phyloP scores from a whole-genome alignment of 805 yeast species.

The Starmerella stigmatis region DNA sequence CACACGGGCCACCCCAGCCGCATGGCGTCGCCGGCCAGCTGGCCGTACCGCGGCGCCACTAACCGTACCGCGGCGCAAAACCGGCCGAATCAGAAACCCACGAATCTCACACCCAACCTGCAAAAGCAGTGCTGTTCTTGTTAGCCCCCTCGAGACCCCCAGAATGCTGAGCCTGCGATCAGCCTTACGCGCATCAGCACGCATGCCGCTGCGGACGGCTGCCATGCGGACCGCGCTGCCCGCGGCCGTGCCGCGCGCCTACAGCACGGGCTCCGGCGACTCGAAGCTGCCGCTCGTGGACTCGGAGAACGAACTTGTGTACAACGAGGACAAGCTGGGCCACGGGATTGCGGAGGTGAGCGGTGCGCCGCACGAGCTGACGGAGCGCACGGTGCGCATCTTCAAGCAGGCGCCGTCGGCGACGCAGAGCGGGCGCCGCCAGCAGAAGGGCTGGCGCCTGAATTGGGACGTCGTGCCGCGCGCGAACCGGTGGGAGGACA shows the following conservation, averaged over 20 bases:
- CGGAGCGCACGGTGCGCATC: constrained; percentile 61
- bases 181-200: background rate
- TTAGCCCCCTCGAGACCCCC: no score
- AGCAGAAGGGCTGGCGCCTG: constrained; percentile 49
- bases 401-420: constrained; percentile 70
- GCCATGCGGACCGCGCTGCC: background rate
- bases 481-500: constrained; percentile 83
- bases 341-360: constrained; percentile 13
- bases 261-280: constrained; percentile 8
- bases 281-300: constrained; percentile 6
- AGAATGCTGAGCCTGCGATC: constrained; percentile 8
- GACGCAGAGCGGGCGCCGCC: constrained; percentile 55
- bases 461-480: constrained; percentile 75
- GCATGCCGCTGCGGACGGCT: background rate
- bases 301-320: constrained; percentile 15
- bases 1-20: no score
- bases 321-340: constrained; percentile 16
- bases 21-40: no score
- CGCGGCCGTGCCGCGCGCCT: background rate
- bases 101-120: background rate
- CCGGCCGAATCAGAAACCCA: constrained; percentile 5
- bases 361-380: constrained; percentile 66
- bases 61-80: background rate
- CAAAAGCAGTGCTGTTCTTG: background rate
- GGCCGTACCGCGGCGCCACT: background rate